A percentile compares a stretch with the other conserved stretches of the same genome.
Conservation (phyloP, 2,329 filamentous ascomycete genomes). For the Trichoderma polysporum region DNA sequence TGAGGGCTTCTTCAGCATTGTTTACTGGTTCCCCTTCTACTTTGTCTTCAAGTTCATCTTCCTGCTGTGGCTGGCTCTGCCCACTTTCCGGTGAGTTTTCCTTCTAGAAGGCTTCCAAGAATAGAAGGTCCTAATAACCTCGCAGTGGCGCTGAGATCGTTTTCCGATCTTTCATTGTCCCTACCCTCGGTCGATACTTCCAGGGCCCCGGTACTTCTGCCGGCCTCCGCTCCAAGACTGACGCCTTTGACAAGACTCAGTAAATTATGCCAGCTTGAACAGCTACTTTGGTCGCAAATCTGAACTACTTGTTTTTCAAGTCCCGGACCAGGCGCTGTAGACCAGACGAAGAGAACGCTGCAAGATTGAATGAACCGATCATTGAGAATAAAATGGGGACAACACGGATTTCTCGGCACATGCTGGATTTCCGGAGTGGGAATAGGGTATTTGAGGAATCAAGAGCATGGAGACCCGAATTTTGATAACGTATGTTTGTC, state of each 20-base stretch:
- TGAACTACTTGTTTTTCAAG: constrained; percentile 16
- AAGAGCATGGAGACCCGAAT: constrained; percentile 2
- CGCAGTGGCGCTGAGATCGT: constrained; percentile 87
- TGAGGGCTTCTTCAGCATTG: constrained; percentile 79
- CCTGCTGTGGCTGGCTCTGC: constrained; percentile 95
- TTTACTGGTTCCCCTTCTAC: constrained; percentile 99
- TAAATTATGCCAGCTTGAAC: constrained; percentile 40
- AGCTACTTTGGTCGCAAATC: constrained; percentile 29
- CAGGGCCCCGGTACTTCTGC: constrained; percentile 66
- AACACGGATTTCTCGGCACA: constrained; percentile 5
- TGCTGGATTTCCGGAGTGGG: constrained; percentile 2
- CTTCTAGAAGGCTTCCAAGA: background rate
- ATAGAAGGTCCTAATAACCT: background rate
- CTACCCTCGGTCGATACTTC: constrained; percentile 93
- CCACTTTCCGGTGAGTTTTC: constrained; percentile 77
- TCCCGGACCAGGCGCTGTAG: constrained; percentile 28
- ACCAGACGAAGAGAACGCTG: constrained; percentile 23
- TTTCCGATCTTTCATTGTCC: constrained; percentile 94
- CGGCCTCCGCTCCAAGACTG: constrained; percentile 85
- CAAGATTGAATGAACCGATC: constrained; percentile 14
- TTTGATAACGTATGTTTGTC: constrained; percentile 16
- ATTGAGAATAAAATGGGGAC: constrained; percentile 12
- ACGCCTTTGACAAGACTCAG: constrained; percentile 69
- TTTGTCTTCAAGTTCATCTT: constrained; percentile 99
- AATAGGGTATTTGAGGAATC: background rate